Evolutionary conservation across 2,329 filamentous ascomycete genomes (phyloP).

Genomic region (Fusarium sp.): DNA sequence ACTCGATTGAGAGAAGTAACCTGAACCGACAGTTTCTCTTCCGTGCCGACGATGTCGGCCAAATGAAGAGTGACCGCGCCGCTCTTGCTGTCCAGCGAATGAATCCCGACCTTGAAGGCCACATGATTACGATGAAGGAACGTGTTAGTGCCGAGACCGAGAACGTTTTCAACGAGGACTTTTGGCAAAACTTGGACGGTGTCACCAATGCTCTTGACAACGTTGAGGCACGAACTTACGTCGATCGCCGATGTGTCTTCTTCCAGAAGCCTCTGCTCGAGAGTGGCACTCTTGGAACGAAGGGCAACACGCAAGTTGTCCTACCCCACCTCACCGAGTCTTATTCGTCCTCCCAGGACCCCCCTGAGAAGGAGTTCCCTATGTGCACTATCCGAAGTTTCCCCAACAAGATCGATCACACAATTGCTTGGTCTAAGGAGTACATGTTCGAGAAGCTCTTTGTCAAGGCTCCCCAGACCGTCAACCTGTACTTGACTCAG

Average conservation of each 20-base stretch:
- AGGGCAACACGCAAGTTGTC: slow-evolving; percentile 98
- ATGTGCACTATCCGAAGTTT: slow-evolving; percentile 99
- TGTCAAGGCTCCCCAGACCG: slow-evolving; percentile 91
- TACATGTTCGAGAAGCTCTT: slow-evolving; percentile 91
- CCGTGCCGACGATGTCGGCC: slow-evolving; percentile 90
- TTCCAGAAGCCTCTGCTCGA: slow-evolving; percentile 97
- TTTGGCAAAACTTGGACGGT: slow-evolving; percentile 88
- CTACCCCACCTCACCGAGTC: slow-evolving; percentile 93
- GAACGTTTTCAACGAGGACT: slow-evolving; percentile 91
- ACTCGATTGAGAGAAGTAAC: slow-evolving; percentile 99
- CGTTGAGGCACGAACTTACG: slow-evolving; percentile 95
- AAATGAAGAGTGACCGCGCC: slow-evolving; percentile 96
- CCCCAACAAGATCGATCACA: slow-evolving; percentile 98
- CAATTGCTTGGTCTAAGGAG: slow-evolving; percentile 97
- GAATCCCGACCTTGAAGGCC: slow-evolving; percentile 91
- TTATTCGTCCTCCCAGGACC: slow-evolving; percentile 94
- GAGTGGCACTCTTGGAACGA: slow-evolving; percentile 97
- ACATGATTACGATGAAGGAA: slow-evolving; percentile 88
- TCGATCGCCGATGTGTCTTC: slow-evolving; percentile 96
- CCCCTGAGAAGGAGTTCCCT: slow-evolving; percentile 97
- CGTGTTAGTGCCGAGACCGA: slow-evolving; percentile 93
- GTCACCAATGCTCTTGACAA: slow-evolving; percentile 99
- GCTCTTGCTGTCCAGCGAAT: slow-evolving; percentile 90
- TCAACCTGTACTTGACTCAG: slow-evolving; percentile 93
- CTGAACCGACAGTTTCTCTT: slow-evolving; percentile 98